Evolutionary conservation across 768 basidiomycete species (phyloP), one percentile per base, ranked within the genome.

Genomic region (Coprinopsis strossmayeri): DNA sequence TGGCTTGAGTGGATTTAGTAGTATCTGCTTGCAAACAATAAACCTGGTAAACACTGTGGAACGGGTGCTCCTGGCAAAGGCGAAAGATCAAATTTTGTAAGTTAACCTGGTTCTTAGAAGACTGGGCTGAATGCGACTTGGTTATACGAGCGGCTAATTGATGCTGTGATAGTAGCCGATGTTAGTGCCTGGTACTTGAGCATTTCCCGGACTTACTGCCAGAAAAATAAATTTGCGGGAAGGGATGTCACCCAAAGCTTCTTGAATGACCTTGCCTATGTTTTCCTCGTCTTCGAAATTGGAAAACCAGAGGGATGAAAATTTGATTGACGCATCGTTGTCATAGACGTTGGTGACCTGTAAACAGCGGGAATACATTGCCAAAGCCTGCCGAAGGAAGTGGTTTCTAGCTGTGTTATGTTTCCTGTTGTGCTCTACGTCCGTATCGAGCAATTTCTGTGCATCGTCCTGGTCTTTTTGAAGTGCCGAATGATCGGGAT

Each of bases 101-200:
- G 50, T 73, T 79, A 18, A 63, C 57, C 58, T 92, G 90, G 46
- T 70, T 72, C 34, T 64, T 53, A 3, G 65, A 50, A 28, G 65
- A 28, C 2, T 59, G 41, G 20, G 61, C 57, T 23, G 62, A 46
- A 7, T 61, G 53, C 13, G 70, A 50, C 37, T 68, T 77, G 11
- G 84, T 78, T 25, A 98, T 73, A 5, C 94, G 80, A n/a, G 95
- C 93, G 0, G 92, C 83, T 3, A 99, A 78, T 65, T 99, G 96
- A 65, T 94, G 91, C 69, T 78, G 17, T n/a, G 35, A 38, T 38
- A 38, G 9, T 5, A 10, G 17, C 18, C 5, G 5, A 38, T 18
- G 35, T 38, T 53, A 76, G 75, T 9, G 90, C 83, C 46, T 23
- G 12, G 26, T 18, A 35, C 26, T 21, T 10, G n/a, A n/a, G n/a